Conservation (phyloP, 345 rosid genomes). For the Mallotus nudiflorus region DNA sequence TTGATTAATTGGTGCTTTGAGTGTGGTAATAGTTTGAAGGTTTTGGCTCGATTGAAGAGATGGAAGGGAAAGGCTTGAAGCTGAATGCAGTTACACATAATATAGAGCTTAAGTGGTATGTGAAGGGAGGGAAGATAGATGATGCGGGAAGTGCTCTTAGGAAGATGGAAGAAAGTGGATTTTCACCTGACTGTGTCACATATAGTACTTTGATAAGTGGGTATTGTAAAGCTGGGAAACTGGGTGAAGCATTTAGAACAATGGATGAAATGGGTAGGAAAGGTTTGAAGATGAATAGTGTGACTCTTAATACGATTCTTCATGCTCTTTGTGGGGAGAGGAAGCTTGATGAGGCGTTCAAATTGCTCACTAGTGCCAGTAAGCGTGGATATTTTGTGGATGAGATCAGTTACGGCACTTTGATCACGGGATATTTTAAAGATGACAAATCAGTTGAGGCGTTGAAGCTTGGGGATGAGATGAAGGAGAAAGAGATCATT, state of each 20-base stretch:
- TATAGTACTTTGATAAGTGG: slow-evolving; percentile 68
- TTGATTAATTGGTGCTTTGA: slow-evolving; percentile 76
- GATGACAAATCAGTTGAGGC: slow-evolving; percentile 48
- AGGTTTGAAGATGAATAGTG: slow-evolving; percentile 66
- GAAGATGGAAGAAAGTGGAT: slow-evolving; percentile 60
- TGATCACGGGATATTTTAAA: slow-evolving; percentile 67
- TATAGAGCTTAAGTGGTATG: slow-evolving; percentile 65
- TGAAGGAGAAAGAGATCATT: slow-evolving; percentile 62
- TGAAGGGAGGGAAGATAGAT: slow-evolving; percentile 69
- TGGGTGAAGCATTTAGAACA: slow-evolving; percentile 61
- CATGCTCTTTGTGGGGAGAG: slow-evolving; percentile 56
- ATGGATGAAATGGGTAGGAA: slow-evolving; percentile 74
- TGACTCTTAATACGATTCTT: slow-evolving; percentile 73
- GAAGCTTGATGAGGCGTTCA: slow-evolving; percentile 58
- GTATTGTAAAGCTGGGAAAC: slow-evolving; percentile 57
- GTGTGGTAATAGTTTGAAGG: slow-evolving; percentile 40
- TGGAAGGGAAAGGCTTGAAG: slow-evolving; percentile 60
- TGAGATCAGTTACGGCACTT: slow-evolving; percentile 76
- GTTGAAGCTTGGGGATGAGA: slow-evolving; percentile 73
- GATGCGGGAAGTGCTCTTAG: slow-evolving; percentile 45
- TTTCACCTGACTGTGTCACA: slow-evolving; percentile 60
- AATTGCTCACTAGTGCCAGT: slow-evolving; percentile 51
- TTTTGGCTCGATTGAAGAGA: slow-evolving; percentile 55
- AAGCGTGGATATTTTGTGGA: slow-evolving; percentile 70
- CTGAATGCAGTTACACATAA: slow-evolving; percentile 62